Conservation (phyloP, 768 basidiomycete species). For the Coprinopsis marcescibilis region DNA sequence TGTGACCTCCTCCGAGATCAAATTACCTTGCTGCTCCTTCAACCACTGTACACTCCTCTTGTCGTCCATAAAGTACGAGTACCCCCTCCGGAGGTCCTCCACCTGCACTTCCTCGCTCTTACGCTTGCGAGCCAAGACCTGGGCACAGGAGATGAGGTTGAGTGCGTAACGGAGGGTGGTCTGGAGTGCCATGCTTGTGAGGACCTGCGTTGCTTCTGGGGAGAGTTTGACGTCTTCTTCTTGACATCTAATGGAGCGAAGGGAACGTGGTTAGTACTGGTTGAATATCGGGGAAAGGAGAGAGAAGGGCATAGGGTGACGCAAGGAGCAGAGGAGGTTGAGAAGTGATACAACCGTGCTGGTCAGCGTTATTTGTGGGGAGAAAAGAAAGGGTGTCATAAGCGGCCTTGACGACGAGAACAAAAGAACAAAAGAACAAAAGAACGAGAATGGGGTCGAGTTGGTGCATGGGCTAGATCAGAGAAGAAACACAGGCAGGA, state of each 20-base stretch:
- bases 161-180: slow-evolving; percentile 93
- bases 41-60: slow-evolving; percentile 90
- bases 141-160: slow-evolving; percentile 90
- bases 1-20: slow-evolving; percentile 70
- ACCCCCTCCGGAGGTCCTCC: slow-evolving; percentile 78
- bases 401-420: too few species aligned
- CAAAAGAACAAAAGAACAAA: too few species aligned
- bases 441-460: too few species aligned
- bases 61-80: slow-evolving; percentile 90
- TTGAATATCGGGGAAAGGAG: background rate
- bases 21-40: slow-evolving; percentile 71
- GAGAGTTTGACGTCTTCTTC: slow-evolving; percentile 92
- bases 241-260: slow-evolving; percentile 56
- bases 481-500: too few species aligned
- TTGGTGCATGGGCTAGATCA: too few species aligned
- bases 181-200: slow-evolving; percentile 83
- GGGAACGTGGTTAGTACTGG: background rate
- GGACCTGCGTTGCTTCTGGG: slow-evolving; percentile 63
- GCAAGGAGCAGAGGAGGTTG: too few species aligned
- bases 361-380: too few species aligned
- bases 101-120: slow-evolving; percentile 78
- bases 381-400: too few species aligned
- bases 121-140: slow-evolving; percentile 78
- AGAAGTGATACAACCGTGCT: too few species aligned
- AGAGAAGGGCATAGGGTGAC: background rate